phyloP scores from a whole-genome alignment of 2,329 filamentous ascomycete genomes.

The Arachnomyces sp. region DNA sequence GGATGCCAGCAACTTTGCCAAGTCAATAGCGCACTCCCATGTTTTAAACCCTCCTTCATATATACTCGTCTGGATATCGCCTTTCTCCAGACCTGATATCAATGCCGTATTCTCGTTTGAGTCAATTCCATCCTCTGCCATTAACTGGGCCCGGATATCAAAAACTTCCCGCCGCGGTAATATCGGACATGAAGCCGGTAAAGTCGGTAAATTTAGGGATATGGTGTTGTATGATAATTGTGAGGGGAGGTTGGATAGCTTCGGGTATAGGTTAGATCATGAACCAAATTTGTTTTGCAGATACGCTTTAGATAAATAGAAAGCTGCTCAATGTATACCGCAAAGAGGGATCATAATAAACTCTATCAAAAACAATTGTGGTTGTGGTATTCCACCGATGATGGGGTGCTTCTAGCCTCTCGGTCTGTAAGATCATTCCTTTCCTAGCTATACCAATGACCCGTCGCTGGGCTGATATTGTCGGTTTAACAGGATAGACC shows the following conservation, averaged over 20 bases:
- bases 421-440: too few species aligned
- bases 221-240: conserved; percentile 53
- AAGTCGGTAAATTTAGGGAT: conserved; percentile 22
- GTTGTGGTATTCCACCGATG: too few species aligned
- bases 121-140: conserved; percentile 47
- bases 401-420: too few species aligned
- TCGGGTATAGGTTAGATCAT: neutral
- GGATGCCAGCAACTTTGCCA: conserved; percentile 37
- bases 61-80: conserved; percentile 52
- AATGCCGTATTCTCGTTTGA: conserved; percentile 36
- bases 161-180: conserved; percentile 55
- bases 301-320: neutral
- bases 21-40: conserved; percentile 58
- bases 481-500: too few species aligned
- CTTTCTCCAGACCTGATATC: conserved; percentile 43
- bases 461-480: too few species aligned
- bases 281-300: conserved; percentile 3
- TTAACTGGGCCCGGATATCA: conserved; percentile 56
- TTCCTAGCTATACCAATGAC: too few species aligned
- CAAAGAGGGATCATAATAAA: neutral
- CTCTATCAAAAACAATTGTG: neutral
- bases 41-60: conserved; percentile 65
- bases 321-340: neutral
- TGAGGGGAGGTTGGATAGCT: conserved; percentile 51
- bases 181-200: conserved; percentile 10